Evolutionary conservation across 2,329 filamentous ascomycete species (phyloP).

Genomic region (Pyrenophora seminiperda): DNA sequence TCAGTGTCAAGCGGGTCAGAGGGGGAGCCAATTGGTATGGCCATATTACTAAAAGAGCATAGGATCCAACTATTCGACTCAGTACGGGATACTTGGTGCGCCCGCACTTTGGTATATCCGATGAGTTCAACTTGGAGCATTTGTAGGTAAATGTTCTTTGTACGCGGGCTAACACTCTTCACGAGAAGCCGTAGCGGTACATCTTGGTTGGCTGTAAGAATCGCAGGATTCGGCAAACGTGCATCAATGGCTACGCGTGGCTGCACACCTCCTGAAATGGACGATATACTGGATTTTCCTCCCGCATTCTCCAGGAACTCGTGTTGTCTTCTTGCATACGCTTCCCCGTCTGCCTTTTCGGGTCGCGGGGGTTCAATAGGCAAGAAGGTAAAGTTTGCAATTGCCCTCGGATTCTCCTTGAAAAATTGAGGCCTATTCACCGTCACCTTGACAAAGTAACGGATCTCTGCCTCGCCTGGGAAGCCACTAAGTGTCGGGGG

Average conservation of each 20-base stretch:
- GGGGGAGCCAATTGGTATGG: conserved; percentile 67
- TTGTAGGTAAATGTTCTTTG: conserved; percentile 74
- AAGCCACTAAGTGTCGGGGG: conserved; percentile 90
- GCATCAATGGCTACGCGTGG: conserved; percentile 77
- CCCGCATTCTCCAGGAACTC: conserved; percentile 55
- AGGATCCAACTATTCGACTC: conserved; percentile 80
- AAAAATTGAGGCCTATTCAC: conserved; percentile 86
- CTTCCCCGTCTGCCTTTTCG: conserved; percentile 70
- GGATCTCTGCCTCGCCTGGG: conserved; percentile 83
- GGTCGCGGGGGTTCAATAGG: conserved; percentile 88
- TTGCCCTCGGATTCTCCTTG: conserved; percentile 80
- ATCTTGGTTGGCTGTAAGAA: conserved; percentile 87
- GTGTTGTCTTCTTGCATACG: conserved; percentile 77
- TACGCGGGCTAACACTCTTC: conserved; percentile 72
- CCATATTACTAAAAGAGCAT: conserved; percentile 71
- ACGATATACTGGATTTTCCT: conserved; percentile 12
- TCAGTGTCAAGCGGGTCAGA: conserved; percentile 68
- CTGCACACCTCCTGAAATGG: conserved; percentile 28
- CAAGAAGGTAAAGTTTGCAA: conserved; percentile 74
- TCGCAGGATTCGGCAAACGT: conserved; percentile 81
- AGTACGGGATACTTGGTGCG: conserved; percentile 72
- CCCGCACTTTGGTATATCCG: conserved; percentile 77
- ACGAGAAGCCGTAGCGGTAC: conserved; percentile 80
- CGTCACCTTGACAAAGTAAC: conserved; percentile 95
- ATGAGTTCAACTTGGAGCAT: conserved; percentile 82